phyloP scores from a whole-genome alignment of 768 basidiomycete species.

The Pleurotus ostreatus region DNA sequence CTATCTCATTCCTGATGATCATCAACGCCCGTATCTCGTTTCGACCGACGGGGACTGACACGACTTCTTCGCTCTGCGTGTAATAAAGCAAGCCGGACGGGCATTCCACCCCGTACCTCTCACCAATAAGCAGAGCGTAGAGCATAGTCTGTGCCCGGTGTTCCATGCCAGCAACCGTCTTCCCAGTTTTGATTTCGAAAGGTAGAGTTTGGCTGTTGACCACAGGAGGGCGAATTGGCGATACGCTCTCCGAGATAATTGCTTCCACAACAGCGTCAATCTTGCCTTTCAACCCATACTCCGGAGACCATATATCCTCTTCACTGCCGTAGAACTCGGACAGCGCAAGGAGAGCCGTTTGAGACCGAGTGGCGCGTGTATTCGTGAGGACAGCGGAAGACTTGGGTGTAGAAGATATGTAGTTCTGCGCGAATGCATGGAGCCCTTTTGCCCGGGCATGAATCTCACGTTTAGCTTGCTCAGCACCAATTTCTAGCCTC shows the following conservation, averaged over 20 bases:
- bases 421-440: conserved; percentile 58
- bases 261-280: conserved; percentile 86
- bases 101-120: conserved; percentile 84
- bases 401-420: conserved; percentile 66
- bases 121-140: conserved; percentile 86
- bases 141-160: conserved; percentile 98
- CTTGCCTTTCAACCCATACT: conserved; percentile 93
- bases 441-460: conserved; percentile 61
- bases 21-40: conserved; percentile 87
- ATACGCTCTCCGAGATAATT: conserved; percentile 45
- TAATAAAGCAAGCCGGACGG: conserved; percentile 88
- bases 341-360: conserved; percentile 64
- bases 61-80: conserved; percentile 85
- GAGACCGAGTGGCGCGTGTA: conserved; percentile 48
- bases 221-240: conserved; percentile 17
- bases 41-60: conserved; percentile 71
- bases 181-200: conserved; percentile 96
- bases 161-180: conserved; percentile 70
- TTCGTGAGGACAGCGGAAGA: conserved; percentile 63
- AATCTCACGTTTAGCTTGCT: conserved; percentile 65
- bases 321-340: conserved; percentile 80
- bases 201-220: conserved; percentile 42
- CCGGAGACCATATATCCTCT: conserved; percentile 97
- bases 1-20: conserved; percentile 81
- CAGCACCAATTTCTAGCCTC: conserved; percentile 51